These are phyloP conservation scores for Actinomucor elegans DNA, from an alignment of 371 early-diverging fungal species.

Conservation along the genomic window DNA sequence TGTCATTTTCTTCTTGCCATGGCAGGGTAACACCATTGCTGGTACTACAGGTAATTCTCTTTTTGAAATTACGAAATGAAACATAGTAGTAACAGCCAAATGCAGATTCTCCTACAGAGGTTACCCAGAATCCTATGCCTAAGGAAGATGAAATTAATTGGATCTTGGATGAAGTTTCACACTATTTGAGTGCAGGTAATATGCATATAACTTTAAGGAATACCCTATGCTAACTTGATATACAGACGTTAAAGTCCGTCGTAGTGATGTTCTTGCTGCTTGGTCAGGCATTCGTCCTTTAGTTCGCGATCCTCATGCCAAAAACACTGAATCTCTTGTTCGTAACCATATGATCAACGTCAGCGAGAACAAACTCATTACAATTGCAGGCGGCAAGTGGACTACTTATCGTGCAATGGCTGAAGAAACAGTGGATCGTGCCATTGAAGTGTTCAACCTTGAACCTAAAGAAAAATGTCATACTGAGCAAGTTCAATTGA, in stretches of 20 bases:
- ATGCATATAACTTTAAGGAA: neutral
- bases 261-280: conserved; percentile 94
- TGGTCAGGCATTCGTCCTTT: conserved; percentile 99
- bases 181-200: conserved; percentile 78
- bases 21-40: conserved; percentile 97
- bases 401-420: conserved; percentile 99
- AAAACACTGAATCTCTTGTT: conserved; percentile 91
- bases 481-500: conserved; percentile 77
- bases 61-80: neutral
- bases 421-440: conserved; percentile 93
- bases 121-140: conserved; percentile 83
- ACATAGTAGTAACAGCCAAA: neutral
- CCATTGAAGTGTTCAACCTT: conserved; percentile 73
- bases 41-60: conserved; percentile 83
- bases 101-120: conserved; percentile 81
- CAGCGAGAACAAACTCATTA: conserved; percentile 82
- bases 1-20: conserved; percentile 98
- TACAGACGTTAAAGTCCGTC: conserved; percentile 89
- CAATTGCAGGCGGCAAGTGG: conserved; percentile 99
- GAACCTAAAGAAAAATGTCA: conserved; percentile 55
- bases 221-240: neutral
- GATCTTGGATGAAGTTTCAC: conserved; percentile 93
- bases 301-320: conserved; percentile 93
- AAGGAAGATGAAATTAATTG: conserved; percentile 94
- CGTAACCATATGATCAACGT: conserved; percentile 97